phyloP scores from a whole-genome alignment of 352 stramenopile genomes.

The Blastocystis sp. region DNA sequence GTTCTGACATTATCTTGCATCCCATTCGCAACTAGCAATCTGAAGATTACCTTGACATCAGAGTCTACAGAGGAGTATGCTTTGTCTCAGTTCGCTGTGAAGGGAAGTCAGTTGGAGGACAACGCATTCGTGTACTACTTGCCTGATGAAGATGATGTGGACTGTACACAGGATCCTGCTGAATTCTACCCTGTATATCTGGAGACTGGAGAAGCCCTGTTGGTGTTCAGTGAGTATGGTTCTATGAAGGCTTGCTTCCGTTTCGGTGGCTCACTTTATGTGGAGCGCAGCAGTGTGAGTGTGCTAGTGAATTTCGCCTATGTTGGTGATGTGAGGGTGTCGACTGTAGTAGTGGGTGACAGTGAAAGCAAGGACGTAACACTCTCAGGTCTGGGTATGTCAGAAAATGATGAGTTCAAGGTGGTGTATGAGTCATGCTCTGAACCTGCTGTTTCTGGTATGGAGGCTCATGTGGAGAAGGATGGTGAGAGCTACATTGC shows the following conservation, averaged over 20 bases:
- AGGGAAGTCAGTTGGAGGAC: not conserved
- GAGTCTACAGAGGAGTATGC: slow-evolving; percentile 4
- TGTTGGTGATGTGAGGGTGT: slow-evolving; percentile 6
- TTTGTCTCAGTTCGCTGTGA: slow-evolving; percentile 1
- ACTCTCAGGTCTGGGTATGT: slow-evolving; percentile 13
- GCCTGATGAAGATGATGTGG: not conserved
- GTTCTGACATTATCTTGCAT: not conserved
- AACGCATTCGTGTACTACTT: slow-evolving; percentile 65
- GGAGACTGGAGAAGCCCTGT: slow-evolving; percentile 17
- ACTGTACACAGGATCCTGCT: slow-evolving; percentile 36
- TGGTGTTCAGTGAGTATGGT: slow-evolving; percentile 47
- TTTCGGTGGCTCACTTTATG: slow-evolving; percentile 28
- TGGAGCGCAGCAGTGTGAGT: not conserved
- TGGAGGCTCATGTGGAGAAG: not conserved
- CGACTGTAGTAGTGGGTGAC: slow-evolving; percentile 46
- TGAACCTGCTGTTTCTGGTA: not conserved
- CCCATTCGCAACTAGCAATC: not conserved
- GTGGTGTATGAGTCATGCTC: slow-evolving; percentile 62
- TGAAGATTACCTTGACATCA: not conserved
- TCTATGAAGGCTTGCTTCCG: slow-evolving; percentile 63
- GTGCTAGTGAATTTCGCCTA: slow-evolving; percentile 56
- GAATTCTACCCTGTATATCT: slow-evolving; percentile 36
- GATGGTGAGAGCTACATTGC: not conserved
- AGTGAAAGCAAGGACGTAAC: slow-evolving; percentile 35
- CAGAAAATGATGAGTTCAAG: slow-evolving; percentile 42